Evolutionary conservation across 371 early-diverging fungal species (phyloP).

Genomic region (Mortierella sp.): DNA sequence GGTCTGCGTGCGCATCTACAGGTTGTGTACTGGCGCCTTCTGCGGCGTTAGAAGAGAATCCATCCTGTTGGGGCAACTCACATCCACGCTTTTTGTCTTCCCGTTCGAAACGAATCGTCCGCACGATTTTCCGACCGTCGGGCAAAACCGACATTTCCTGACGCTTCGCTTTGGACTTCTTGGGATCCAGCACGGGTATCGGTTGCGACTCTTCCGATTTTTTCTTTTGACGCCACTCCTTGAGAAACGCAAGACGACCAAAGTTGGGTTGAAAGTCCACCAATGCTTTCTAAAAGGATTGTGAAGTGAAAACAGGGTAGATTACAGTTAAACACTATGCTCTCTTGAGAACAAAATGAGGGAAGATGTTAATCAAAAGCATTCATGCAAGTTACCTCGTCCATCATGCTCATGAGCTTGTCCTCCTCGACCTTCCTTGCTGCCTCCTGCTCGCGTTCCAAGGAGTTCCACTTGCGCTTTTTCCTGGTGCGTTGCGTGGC

Average conservation of each 20-base stretch:
- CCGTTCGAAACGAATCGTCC: slow-evolving; percentile 71
- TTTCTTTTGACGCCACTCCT: slow-evolving; percentile 72
- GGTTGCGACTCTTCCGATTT: slow-evolving; percentile 62
- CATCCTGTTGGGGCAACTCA: slow-evolving; percentile 34
- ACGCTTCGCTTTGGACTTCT: slow-evolving; percentile 66
- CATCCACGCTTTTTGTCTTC: slow-evolving; percentile 64
- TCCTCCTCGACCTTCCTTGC: slow-evolving; percentile 72
- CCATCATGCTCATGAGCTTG: slow-evolving; percentile 74
- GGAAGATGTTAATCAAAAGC: neutral
- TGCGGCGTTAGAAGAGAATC: neutral
- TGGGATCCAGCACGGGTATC: slow-evolving; percentile 67
- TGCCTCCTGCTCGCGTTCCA: slow-evolving; percentile 71
- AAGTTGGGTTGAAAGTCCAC: slow-evolving; percentile 62
- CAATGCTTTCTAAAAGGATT: slow-evolving; percentile 45
- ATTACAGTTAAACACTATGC: neutral
- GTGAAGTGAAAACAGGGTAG: slow-evolving; percentile 53
- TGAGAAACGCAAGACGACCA: slow-evolving; percentile 72
- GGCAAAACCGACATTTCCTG: slow-evolving; percentile 58
- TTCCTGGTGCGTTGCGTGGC: slow-evolving; percentile 61
- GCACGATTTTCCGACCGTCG: slow-evolving; percentile 69
- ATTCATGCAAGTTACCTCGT: slow-evolving; percentile 60
- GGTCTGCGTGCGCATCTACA: neutral
- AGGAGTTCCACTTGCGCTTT: slow-evolving; percentile 73
- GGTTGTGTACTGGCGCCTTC: slow-evolving; percentile 57
- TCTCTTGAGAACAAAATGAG: neutral